A percentile compares a stretch with the other conserved stretches of the same genome.
Evolutionary conservation across 208 protist genomes (phyloP).

Genomic region (Angomonas deanei): DNA sequence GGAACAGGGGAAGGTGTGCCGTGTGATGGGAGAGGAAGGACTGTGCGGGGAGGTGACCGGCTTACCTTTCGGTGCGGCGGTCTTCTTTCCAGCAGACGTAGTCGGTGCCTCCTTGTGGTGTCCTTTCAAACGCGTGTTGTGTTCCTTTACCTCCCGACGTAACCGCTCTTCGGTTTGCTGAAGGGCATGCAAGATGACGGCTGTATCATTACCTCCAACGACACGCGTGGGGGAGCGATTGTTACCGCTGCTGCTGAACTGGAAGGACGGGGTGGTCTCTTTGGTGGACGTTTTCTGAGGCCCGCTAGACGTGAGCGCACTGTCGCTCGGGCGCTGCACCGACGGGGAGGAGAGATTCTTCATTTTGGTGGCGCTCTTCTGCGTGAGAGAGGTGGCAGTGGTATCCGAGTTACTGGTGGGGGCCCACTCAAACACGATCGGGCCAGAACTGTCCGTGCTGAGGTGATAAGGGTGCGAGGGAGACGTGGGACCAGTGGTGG

Average conservation of each 20-base stretch:
- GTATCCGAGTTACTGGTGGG: conserved; percentile 48
- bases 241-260: not conserved
- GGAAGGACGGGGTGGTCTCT: not conserved
- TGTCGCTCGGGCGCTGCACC: conserved; percentile 1
- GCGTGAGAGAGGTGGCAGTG: not conserved
- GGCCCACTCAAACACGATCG: conserved; percentile 56
- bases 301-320: not conserved
- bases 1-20: conserved; percentile 13
- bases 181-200: not conserved
- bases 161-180: conserved; percentile 1
- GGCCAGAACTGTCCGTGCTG: not conserved
- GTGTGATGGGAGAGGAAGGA: not conserved
- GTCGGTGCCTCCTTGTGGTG: not conserved
- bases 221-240: conserved; percentile 2
- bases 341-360: not conserved
- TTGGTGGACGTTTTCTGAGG: not conserved
- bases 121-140: not conserved
- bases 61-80: not conserved
- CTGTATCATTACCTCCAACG: not conserved
- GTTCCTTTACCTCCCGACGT: not conserved
- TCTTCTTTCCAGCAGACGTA: not conserved
- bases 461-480: not conserved
- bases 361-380: not conserved
- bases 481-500: not conserved
- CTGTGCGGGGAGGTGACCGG: not conserved